phyloP scores from a whole-genome alignment of 768 basidiomycete genomes.

The Chalciporus pseudorubinellus region DNA sequence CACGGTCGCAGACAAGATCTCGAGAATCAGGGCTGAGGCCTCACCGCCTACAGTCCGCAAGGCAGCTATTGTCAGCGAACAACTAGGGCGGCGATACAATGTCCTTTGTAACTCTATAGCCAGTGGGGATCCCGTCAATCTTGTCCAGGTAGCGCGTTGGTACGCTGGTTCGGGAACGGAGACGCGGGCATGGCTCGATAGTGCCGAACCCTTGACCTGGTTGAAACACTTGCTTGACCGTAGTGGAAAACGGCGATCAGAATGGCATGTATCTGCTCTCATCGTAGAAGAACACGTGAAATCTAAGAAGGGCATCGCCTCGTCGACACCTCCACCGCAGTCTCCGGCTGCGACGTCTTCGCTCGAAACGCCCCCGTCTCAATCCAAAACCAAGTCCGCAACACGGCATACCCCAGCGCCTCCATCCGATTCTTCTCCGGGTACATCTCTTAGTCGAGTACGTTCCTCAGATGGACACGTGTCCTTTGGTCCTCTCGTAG shows the following conservation, averaged over 20 bases:
- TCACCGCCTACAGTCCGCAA: slow-evolving; percentile 59
- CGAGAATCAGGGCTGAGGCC: slow-evolving; percentile 47
- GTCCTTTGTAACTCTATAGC: slow-evolving; percentile 45
- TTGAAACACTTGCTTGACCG: slow-evolving; percentile 61
- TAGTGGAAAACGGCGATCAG: slow-evolving; percentile 40
- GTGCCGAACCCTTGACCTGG: slow-evolving; percentile 72
- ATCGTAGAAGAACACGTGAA: slow-evolving; percentile 65
- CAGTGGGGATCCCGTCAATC: slow-evolving; percentile 37
- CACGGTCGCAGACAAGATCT: slow-evolving; percentile 50
- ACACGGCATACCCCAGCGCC: slow-evolving; percentile 27
- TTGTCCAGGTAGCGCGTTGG: slow-evolving; percentile 58
- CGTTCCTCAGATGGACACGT: slow-evolving; percentile 47
- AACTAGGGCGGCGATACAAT: slow-evolving; percentile 63
- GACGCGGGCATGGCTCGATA: slow-evolving; percentile 54
- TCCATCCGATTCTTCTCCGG: slow-evolving; percentile 39
- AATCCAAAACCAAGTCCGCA: slow-evolving; percentile 9
- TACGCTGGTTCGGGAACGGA: slow-evolving; percentile 47
- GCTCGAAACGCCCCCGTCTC: slow-evolving; percentile 10
- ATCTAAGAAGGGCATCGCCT: slow-evolving; percentile 32
- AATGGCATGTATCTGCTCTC: slow-evolving; percentile 66
- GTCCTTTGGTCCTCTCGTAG: slow-evolving; percentile 57
- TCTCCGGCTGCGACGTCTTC: slow-evolving; percentile 16
- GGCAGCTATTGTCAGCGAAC: slow-evolving; percentile 60
- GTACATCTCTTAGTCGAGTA: slow-evolving; percentile 38
- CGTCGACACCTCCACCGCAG: slow-evolving; percentile 13